phyloP scores from a whole-genome alignment of 495 filamentous ascomycete genomes.

The Daldinia loculata region DNA sequence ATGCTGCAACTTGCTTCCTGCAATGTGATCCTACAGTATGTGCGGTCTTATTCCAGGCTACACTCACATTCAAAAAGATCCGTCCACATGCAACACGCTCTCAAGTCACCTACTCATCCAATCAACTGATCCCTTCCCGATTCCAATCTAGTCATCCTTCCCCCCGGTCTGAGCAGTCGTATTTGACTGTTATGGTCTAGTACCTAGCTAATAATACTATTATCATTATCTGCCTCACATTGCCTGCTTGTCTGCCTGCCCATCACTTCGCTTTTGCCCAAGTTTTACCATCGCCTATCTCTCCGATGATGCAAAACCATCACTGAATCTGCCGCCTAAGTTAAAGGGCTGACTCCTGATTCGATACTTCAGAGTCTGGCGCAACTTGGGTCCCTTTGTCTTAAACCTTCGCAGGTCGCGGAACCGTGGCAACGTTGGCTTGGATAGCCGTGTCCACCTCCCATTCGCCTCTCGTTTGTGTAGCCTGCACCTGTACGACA shows the following conservation, averaged over 20 bases:
- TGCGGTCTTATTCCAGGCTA: background rate
- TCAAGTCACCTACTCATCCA: slow-evolving; percentile 24
- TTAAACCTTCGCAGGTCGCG: slow-evolving; percentile 11
- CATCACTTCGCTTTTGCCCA: background rate
- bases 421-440: slow-evolving; percentile 22
- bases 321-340: slow-evolving; percentile 17
- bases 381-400: slow-evolving; percentile 16
- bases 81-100: slow-evolving; percentile 22
- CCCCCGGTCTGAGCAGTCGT: slow-evolving; percentile 4
- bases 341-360: slow-evolving; percentile 21
- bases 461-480: slow-evolving; percentile 32
- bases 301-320: slow-evolving; percentile 27
- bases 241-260: slow-evolving; percentile 5
- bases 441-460: slow-evolving; percentile 26
- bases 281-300: slow-evolving; percentile 3
- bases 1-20: slow-evolving; percentile 6
- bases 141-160: slow-evolving; percentile 28
- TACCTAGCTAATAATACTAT: slow-evolving; percentile 1
- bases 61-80: slow-evolving; percentile 8
- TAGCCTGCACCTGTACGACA: slow-evolving; percentile 26
- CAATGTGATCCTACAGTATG: slow-evolving; percentile 21
- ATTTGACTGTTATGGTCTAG: slow-evolving; percentile 24
- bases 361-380: slow-evolving; percentile 16
- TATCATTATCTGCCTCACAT: slow-evolving; percentile 31
- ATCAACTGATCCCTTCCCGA: slow-evolving; percentile 32